Evolutionary conservation across 2,329 filamentous ascomycete species (phyloP).

Genomic region (Colletotrichum sp.): DNA sequence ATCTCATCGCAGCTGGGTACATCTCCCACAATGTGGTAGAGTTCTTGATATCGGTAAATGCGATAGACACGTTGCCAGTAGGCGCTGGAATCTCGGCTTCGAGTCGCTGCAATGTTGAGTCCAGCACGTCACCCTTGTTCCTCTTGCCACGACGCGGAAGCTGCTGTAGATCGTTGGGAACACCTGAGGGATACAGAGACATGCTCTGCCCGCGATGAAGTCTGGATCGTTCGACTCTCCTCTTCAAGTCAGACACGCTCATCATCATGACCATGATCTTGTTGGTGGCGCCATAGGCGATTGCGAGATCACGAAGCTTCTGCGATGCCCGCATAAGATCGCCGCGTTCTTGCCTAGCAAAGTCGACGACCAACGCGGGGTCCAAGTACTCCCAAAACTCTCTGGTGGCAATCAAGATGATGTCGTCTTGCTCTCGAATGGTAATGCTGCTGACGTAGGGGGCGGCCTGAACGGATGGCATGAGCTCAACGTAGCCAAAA

Average conservation of each 20-base stretch:
- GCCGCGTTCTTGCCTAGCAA: conserved; percentile 82
- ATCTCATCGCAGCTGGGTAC: conserved; percentile 92
- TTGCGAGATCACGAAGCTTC: conserved; percentile 91
- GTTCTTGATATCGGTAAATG: conserved; percentile 99
- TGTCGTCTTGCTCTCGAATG: conserved; percentile 88
- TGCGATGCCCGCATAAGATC: conserved; percentile 96
- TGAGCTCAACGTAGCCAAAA: conserved; percentile 92
- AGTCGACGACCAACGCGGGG: conserved; percentile 88
- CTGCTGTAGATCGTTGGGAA: conserved; percentile 72
- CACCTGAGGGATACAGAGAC: conserved; percentile 79
- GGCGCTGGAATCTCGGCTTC: conserved; percentile 92
- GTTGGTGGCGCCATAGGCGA: conserved; percentile 89
- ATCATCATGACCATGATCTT: conserved; percentile 99
- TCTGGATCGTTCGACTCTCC: conserved; percentile 76
- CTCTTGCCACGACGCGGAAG: conserved; percentile 70
- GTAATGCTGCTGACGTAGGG: conserved; percentile 81
- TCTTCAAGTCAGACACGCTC: conserved; percentile 88
- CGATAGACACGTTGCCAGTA: conserved; percentile 87
- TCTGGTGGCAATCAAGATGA: conserved; percentile 87
- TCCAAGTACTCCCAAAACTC: conserved; percentile 96
- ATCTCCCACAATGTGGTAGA: conserved; percentile 97
- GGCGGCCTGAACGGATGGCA: conserved; percentile 91
- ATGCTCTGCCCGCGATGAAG: conserved; percentile 80
- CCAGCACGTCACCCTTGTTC: conserved; percentile 69
- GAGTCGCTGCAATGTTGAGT: conserved; percentile 85